Evolutionary conservation across 257 asterid genomes (phyloP), one percentile per base, ranked within the genome.

Genomic region (Prunella vulgaris): DNA sequence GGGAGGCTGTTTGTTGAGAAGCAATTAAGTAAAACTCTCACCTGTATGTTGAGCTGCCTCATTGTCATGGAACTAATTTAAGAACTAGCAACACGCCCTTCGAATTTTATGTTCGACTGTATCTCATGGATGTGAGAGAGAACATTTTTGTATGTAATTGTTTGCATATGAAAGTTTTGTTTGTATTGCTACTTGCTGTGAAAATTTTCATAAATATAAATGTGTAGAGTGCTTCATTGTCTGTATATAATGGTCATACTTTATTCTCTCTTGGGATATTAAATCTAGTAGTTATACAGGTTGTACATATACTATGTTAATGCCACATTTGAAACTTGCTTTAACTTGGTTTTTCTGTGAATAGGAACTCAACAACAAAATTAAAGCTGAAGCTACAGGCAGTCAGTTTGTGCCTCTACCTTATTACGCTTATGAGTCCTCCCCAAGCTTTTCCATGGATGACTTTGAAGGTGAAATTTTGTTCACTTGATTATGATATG

Each of bases 401-500:
- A 56, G 73, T 65, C 84, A 84, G 67, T 81, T 82, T 74, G 78
- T 51, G 53, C 85, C 86, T 9, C 46, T 77, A 22, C 84, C 89
- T 35, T 76, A 69, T 82, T 76, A 78, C 75, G 73, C 87, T 51
- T 73, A 80, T 30, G 85, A 69, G 63, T 87, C 78, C 53, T 5
- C 84, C 12, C 91, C 96, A 53, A 78, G 69, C 76, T 88, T 88
- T 79, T 88, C 99, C 73, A 80, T 82, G 80, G 96, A 88, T 53
- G 99, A 93, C 80, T 93, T 93, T 64, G 93, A 93, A 90, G 99
- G 97, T 90, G 77, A 54, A 60, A 56, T 62, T 71, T 38, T 49
- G 38, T 63, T 68, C 60, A 7, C 46, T 42, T 25, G 58, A 54
- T 52, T 42, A 25, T 72, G 8, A 24, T 49, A 51, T 68, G 66